Percentiles rank a stretch among this genome's conserved stretches.
Conservation (phyloP, 345 rosid species). For the Luvunga scandens region DNA sequence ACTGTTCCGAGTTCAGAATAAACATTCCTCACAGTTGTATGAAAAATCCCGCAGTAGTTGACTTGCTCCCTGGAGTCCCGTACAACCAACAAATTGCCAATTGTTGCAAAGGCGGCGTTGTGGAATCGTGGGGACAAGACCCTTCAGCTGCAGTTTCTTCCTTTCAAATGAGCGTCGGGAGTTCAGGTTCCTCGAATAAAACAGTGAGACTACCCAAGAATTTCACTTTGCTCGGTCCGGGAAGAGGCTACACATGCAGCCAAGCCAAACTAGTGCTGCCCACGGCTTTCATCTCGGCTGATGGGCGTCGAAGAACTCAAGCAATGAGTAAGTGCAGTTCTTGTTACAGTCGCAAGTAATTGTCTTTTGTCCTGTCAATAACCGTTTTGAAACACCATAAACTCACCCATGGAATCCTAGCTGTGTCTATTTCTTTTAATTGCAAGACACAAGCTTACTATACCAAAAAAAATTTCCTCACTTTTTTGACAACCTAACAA, state of each 20-base stretch:
- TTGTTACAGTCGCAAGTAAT: neutral
- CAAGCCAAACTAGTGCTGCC: conserved; percentile 32
- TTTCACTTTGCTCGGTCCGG: conserved; percentile 40
- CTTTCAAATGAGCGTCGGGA: conserved; percentile 46
- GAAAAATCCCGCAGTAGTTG: conserved; percentile 38
- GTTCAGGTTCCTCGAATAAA: conserved; percentile 43
- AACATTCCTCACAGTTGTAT: conserved; percentile 44
- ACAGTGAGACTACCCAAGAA: conserved; percentile 47
- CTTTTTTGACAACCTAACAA: neutral
- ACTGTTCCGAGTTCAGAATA: conserved; percentile 51
- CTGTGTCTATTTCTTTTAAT: neutral
- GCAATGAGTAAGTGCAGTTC: conserved; percentile 31
- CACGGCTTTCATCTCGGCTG: conserved; percentile 31
- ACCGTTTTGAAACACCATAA: neutral
- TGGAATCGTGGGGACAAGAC: conserved; percentile 40
- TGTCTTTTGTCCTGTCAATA: neutral
- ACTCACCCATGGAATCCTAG: neutral
- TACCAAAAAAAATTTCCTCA: neutral
- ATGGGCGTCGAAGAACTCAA: conserved; percentile 32
- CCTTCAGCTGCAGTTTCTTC: conserved; percentile 34
- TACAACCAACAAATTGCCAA: conserved; percentile 42
- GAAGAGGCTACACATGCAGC: conserved; percentile 49
- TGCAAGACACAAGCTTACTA: neutral
- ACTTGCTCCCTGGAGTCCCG: conserved; percentile 47
- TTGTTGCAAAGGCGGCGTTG: conserved; percentile 48